phyloP scores from a whole-genome alignment of 2,329 filamentous ascomycete species.

The Trematosphaeria pertusa region DNA sequence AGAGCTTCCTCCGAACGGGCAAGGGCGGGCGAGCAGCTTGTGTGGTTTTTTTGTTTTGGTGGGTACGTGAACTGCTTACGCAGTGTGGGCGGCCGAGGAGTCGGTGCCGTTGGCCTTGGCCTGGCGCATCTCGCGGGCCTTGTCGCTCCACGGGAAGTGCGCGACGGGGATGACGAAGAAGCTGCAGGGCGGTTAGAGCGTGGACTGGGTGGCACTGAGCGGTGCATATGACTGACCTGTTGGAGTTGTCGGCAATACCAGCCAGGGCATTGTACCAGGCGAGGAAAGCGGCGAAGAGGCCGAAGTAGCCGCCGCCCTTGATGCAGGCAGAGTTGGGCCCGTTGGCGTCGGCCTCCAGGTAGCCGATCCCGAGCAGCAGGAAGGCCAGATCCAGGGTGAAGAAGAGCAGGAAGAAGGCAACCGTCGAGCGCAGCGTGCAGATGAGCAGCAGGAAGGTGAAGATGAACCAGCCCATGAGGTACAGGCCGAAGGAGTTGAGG shows the following conservation, averaged over 20 bases:
- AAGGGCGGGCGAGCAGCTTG: background rate
- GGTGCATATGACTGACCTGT: conserved; percentile 48
- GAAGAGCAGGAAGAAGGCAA: conserved; percentile 65
- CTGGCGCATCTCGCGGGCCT: conserved; percentile 49
- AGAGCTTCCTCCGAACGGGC: background rate
- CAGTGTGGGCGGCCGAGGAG: conserved; percentile 17
- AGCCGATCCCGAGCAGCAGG: conserved; percentile 62
- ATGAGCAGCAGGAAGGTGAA: conserved; percentile 64
- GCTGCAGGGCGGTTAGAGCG: conserved; percentile 55
- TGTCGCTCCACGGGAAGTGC: conserved; percentile 88
- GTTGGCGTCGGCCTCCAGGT: conserved; percentile 54
- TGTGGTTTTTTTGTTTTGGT: background rate
- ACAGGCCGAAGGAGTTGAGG: conserved; percentile 63
- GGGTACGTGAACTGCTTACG: conserved; percentile 6
- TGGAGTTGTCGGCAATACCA: conserved; percentile 62
- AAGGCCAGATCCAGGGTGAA: conserved; percentile 66
- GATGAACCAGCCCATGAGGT: conserved; percentile 67
- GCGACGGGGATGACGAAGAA: conserved; percentile 93
- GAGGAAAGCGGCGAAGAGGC: conserved; percentile 59
- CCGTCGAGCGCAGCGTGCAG: conserved; percentile 64
- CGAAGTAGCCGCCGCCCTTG: conserved; percentile 60
- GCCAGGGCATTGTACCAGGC: conserved; percentile 64
- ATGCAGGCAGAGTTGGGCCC: conserved; percentile 55
- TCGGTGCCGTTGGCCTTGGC: conserved; percentile 24
- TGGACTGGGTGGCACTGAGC: background rate